Percentiles rank a stretch among this genome's conserved stretches.
phyloP scores from a whole-genome alignment of 1,139 yeast species.

The Debaryomycetaceae sp. region DNA sequence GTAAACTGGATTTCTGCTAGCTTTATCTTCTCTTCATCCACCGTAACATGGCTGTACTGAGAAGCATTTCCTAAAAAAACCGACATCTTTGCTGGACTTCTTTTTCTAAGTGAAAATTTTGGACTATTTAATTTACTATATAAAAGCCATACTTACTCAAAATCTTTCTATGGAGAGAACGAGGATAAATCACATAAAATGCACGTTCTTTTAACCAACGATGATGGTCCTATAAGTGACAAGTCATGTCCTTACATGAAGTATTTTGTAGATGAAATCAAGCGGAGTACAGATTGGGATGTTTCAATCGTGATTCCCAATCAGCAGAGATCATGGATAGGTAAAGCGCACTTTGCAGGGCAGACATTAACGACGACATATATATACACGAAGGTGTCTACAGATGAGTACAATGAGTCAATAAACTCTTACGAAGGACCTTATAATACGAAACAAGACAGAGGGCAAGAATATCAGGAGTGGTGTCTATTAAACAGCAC shows the following conservation, averaged over 20 bases:
- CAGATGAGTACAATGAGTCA: conserved; percentile 17
- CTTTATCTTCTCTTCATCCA: conserved; percentile 64
- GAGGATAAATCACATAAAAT: conserved; percentile 13
- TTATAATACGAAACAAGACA: conserved; percentile 43
- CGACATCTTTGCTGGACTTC: conserved; percentile 45
- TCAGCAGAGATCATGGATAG: conserved; percentile 88
- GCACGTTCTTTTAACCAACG: conserved; percentile 70
- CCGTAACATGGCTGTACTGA: conserved; percentile 42
- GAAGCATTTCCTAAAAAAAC: conserved; percentile 50
- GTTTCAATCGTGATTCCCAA: conserved; percentile 81
- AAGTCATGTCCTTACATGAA: conserved; percentile 83
- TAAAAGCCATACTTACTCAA: not conserved
- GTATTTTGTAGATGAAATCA: conserved; percentile 71
- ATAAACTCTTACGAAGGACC: conserved; percentile 68
- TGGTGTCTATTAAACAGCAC: conserved; percentile 90
- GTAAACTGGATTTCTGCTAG: conserved; percentile 74
- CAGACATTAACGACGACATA: conserved; percentile 66
- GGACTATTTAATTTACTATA: not conserved
- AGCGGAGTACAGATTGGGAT: conserved; percentile 71
- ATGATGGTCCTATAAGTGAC: conserved; percentile 91
- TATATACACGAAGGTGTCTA: conserved; percentile 51
- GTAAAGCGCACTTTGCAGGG: conserved; percentile 95
- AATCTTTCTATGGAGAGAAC: not conserved
- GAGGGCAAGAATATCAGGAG: conserved; percentile 50
- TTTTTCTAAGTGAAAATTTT: not conserved